Base-by-base conservation (phyloP, 768 basidiomycete genomes). In the Collybiopsis luxurians region DNA sequence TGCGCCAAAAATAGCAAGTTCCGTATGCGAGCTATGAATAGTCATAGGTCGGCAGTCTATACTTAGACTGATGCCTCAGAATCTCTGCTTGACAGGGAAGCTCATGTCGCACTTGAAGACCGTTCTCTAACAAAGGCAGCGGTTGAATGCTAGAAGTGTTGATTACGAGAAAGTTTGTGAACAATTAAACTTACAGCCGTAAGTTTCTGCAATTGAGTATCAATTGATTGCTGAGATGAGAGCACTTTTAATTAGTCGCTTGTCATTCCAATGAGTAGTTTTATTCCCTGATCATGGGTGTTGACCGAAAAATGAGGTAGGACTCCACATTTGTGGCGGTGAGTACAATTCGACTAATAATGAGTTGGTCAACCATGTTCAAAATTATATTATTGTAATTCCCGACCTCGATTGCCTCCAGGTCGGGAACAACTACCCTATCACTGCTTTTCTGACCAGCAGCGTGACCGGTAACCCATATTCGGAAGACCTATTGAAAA, bases 311-410 rank as follows among this genome's bases (percentile, higher is more conserved):
- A 44, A 47, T n/a, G n/a, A n/a, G n/a, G n/a, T n/a, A n/a, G n/a
- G n/a, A n/a, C n/a, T n/a, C n/a, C n/a, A n/a, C n/a, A n/a, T n/a
- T n/a, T n/a, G n/a, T n/a, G n/a, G n/a, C n/a, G n/a, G n/a, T n/a
- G n/a, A n/a, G n/a, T n/a, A n/a, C n/a, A n/a, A n/a, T n/a, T n/a
- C n/a, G n/a, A 59, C 63, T 42, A n/a, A 64, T 57, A 73, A 76
- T 76, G 49, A 76, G 63, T 28, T 70, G 71, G 61, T 76, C 73
- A 19, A 75, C 63, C 15, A 63, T 63, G 39, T 74, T 61, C 13
- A 76, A 61, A 13, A 74, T 66, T 1, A 69, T 71, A 54, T 70
- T 69, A 59, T 75, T 59, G 61, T 75, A 76, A 55, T 63, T 71
- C 38, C 68, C 70, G 27, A 73, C 66, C 4, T 60, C 60, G 24